Conservation (phyloP, 2,329 filamentous ascomycete species). For the Aschersonia sp. region DNA sequence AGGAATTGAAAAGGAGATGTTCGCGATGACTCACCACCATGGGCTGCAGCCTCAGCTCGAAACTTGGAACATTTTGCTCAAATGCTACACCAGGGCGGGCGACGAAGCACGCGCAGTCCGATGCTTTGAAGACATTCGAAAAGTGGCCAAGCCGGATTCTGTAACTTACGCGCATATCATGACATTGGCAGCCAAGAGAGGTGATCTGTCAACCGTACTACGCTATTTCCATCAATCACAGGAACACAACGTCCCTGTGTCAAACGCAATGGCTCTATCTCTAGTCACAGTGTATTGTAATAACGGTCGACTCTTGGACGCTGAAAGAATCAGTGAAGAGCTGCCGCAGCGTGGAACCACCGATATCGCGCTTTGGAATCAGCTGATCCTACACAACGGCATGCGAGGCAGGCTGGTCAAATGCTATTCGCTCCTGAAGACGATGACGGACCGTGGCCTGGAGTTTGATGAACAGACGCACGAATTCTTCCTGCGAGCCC, state of each 20-base stretch:
- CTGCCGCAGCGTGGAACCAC: slow-evolving; percentile 37
- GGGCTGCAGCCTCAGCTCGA: slow-evolving; percentile 38
- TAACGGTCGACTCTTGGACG: slow-evolving; percentile 20
- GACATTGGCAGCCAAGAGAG: slow-evolving; percentile 52
- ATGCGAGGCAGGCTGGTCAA: slow-evolving; percentile 38
- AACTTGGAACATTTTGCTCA: slow-evolving; percentile 67
- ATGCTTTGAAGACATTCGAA: slow-evolving; percentile 46
- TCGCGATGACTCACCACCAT: slow-evolving; percentile 42
- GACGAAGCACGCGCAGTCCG: slow-evolving; percentile 53
- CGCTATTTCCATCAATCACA: slow-evolving; percentile 51
- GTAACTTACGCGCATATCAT: slow-evolving; percentile 63
- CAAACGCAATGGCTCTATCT: slow-evolving; percentile 43
- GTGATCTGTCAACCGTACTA: slow-evolving; percentile 57
- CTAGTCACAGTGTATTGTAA: slow-evolving; percentile 54
- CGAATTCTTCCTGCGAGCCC: slow-evolving; percentile 30
- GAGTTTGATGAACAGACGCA: slow-evolving; percentile 36
- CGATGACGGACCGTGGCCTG: slow-evolving; percentile 32
- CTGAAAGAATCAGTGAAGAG: slow-evolving; percentile 26
- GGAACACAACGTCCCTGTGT: slow-evolving; percentile 31
- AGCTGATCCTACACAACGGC: slow-evolving; percentile 56
- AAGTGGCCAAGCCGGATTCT: slow-evolving; percentile 36
- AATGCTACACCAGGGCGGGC: slow-evolving; percentile 50
- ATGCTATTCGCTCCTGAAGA: slow-evolving; percentile 31
- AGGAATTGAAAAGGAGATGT: slow-evolving; percentile 45
- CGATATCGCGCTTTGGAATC: slow-evolving; percentile 60